phyloP scores from a whole-genome alignment of 306 rosid genomes.

The Hylodesmum podocarpum region DNA sequence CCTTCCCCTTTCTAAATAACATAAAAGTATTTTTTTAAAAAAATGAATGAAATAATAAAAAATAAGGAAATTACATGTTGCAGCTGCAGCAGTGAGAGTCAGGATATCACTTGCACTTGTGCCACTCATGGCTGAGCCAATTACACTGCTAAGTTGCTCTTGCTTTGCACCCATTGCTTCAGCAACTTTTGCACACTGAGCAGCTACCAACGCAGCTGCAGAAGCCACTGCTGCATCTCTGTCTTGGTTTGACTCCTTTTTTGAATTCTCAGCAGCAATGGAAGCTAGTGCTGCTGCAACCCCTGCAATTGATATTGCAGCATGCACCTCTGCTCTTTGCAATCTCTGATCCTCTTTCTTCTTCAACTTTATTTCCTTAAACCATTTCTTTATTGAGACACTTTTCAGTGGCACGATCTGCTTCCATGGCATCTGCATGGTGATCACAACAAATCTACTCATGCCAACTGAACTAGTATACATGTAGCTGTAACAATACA shows the following conservation, averaged over 20 bases:
- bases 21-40: background rate
- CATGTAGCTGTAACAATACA: background rate
- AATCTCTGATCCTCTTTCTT: conserved; percentile 77
- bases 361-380: conserved; percentile 68
- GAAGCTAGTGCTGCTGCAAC: conserved; percentile 94
- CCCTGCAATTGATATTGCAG: conserved; percentile 89
- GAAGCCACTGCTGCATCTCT: conserved; percentile 84
- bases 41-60: background rate
- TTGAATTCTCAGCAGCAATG: conserved; percentile 69
- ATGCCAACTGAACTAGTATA: background rate
- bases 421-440: conserved; percentile 85
- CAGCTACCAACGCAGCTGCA: conserved; percentile 85
- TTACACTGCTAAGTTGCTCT: conserved; percentile 57
- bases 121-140: conserved; percentile 73
- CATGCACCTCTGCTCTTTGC: conserved; percentile 87
- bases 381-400: conserved; percentile 84
- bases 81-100: conserved; percentile 88
- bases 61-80: conserved; percentile 60
- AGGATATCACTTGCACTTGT: conserved; percentile 69
- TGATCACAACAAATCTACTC: background rate
- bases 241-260: conserved; percentile 39
- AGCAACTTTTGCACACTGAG: conserved; percentile 88
- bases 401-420: conserved; percentile 63
- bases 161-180: conserved; percentile 93
- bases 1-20: background rate